phyloP scores from a whole-genome alignment of 2,329 filamentous ascomycete species.

The Epichloe coenophiala region DNA sequence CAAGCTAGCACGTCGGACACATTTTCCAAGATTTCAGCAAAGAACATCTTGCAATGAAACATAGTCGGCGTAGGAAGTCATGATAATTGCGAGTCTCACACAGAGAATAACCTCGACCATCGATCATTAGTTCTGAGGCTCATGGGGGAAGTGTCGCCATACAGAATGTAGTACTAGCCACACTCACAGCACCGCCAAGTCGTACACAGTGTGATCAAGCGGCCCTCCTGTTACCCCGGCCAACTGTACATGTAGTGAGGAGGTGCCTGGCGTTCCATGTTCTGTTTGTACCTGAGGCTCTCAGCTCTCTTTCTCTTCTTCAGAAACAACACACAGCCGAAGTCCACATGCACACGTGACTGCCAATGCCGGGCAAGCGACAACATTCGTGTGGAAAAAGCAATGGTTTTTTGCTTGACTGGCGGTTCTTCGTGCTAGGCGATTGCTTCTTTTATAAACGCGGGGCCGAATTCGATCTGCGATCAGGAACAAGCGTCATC shows the following conservation, averaged over 20 bases:
- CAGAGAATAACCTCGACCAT: background rate
- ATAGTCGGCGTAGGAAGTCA: background rate
- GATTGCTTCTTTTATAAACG: too few relatives aligned
- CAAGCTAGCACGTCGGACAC: background rate
- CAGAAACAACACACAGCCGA: too few relatives aligned
- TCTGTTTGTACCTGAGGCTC: slow-evolving; percentile 3
- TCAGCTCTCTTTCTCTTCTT: too few relatives aligned
- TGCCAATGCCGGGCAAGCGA: too few relatives aligned
- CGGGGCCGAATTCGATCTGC: too few relatives aligned
- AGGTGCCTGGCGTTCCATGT: background rate
- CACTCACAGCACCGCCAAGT: background rate
- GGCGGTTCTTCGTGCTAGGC: too few relatives aligned
- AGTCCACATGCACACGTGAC: too few relatives aligned
- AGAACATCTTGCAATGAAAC: too few relatives aligned
- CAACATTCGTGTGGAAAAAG: too few relatives aligned
- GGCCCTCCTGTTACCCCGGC: background rate
- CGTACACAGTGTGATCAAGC: background rate
- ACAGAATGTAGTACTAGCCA: background rate
- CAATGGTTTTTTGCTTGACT: too few relatives aligned
- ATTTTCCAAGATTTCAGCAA: background rate
- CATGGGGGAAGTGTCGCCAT: background rate
- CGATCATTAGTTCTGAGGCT: background rate
- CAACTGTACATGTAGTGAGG: background rate
- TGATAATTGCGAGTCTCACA: background rate
- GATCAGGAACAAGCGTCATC: too few relatives aligned